Percentiles rank a stretch among this genome's conserved stretches.
phyloP scores from a whole-genome alignment of 139 green algal genomes.

The Gonium pectorale region DNA sequence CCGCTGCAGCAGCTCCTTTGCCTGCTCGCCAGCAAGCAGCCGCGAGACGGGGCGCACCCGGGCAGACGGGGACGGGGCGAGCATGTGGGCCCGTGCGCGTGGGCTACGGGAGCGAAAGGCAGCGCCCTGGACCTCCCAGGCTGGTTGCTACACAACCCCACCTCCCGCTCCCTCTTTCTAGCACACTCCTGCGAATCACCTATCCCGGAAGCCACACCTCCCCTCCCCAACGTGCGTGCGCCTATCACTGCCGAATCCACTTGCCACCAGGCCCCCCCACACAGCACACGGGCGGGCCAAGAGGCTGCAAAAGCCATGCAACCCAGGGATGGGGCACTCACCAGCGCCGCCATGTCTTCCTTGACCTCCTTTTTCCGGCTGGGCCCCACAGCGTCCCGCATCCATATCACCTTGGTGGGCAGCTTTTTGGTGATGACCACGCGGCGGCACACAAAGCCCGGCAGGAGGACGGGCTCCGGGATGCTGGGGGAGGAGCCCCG shows the following conservation, averaged over 20 bases:
- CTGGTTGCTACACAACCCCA: not conserved
- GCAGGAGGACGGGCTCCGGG: too few relatives aligned
- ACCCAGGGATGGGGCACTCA: not conserved
- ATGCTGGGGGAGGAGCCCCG: too few relatives aligned
- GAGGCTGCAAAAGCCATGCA: not conserved
- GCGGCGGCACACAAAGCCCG: conserved; percentile 43
- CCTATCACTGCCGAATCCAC: too few relatives aligned
- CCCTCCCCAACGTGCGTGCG: too few relatives aligned
- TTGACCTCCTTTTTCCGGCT: not conserved
- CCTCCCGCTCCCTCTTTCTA: too few relatives aligned
- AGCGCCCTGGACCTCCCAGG: not conserved
- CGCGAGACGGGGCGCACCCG: not conserved
- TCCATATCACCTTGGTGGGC: not conserved
- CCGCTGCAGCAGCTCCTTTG: not conserved
- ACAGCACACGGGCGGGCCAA: not conserved
- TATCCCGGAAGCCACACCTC: too few relatives aligned
- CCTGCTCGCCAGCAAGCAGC: not conserved
- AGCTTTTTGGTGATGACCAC: conserved; percentile 48
- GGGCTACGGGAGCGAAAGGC: not conserved
- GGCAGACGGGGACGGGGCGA: not conserved
- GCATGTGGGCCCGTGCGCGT: too few relatives aligned
- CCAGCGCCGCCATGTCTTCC: not conserved
- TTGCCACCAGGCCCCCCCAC: too few relatives aligned
- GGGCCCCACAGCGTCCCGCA: not conserved
- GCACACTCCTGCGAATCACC: too few relatives aligned